phyloP scores from a whole-genome alignment of 1,139 yeast species.

The Zygosaccharomyces sapae region DNA sequence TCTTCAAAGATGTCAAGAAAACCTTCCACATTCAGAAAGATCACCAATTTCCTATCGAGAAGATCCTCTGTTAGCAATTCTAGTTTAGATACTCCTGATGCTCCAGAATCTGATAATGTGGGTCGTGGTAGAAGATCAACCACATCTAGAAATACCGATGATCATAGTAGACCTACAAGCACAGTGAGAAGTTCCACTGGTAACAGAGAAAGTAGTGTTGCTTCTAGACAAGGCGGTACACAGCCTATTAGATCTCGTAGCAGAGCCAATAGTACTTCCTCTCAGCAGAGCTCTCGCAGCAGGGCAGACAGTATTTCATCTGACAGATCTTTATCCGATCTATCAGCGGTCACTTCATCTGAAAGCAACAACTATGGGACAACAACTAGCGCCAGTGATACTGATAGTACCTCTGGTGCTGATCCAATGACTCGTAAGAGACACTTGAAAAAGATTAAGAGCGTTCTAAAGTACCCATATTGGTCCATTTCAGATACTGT shows the following conservation, averaged over 20 bases:
- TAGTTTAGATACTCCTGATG: conserved; percentile 7
- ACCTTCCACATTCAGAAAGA: conserved; percentile 19
- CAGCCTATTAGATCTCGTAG: conserved; percentile 5
- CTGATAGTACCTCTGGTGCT: conserved; percentile 9
- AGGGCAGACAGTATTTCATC: conserved; percentile 21
- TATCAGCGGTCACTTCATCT: conserved; percentile 9
- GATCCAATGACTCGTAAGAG: conserved; percentile 11
- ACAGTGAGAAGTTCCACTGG: background rate
- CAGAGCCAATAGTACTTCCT: conserved; percentile 12
- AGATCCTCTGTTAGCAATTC: conserved; percentile 17
- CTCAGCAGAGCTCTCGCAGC: conserved; percentile 13
- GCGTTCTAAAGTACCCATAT: conserved; percentile 58
- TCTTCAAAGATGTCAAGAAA: conserved; percentile 17
- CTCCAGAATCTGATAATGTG: conserved; percentile 3
- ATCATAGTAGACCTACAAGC: conserved; percentile 3
- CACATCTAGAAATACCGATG: conserved; percentile 1
- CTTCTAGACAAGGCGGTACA: background rate
- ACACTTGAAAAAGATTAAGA: conserved; percentile 44
- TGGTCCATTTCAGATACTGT: conserved; percentile 84
- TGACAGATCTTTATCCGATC: conserved; percentile 13
- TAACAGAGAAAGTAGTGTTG: conserved; percentile 6
- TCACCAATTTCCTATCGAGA: conserved; percentile 23
- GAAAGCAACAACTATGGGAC: conserved; percentile 11
- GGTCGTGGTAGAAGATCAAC: conserved; percentile 1
- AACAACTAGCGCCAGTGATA: conserved; percentile 14